Conservation (phyloP, 2,329 filamentous ascomycete genomes). For the Diaporthe helianthi region DNA sequence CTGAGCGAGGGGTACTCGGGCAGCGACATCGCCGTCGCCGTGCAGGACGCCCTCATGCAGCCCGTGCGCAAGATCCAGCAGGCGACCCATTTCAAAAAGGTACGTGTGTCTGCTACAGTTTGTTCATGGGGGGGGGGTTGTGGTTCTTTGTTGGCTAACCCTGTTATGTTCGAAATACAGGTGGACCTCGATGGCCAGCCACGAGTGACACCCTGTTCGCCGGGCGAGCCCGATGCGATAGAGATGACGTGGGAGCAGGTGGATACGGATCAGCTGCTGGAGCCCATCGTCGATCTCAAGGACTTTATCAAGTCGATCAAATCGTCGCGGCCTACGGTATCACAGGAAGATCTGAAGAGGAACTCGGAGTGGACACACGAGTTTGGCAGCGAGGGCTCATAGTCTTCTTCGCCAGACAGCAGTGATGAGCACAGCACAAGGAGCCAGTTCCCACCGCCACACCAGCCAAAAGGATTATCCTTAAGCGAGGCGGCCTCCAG, state of each 20-base stretch:
- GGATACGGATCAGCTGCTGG: conserved; percentile 81
- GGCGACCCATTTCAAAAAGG: conserved; percentile 96
- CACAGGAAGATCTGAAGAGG: conserved; percentile 79
- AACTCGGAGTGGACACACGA: conserved; percentile 95
- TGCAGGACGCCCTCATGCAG: conserved; percentile 97
- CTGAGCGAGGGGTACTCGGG: conserved; percentile 94
- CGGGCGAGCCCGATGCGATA: conserved; percentile 81
- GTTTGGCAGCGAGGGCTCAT: conserved; percentile 88
- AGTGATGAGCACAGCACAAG: too few relatives aligned
- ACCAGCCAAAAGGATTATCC: neutral
- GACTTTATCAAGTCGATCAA: conserved; percentile 95
- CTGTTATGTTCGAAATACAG: conserved; percentile 50
- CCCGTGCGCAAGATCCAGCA: conserved; percentile 96
- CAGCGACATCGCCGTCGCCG: conserved; percentile 93
- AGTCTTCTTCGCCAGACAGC: conserved; percentile 16
- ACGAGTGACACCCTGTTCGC: conserved; percentile 89
- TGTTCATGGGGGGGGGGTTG: too few relatives aligned
- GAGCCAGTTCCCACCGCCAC: neutral
- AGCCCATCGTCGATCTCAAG: conserved; percentile 85
- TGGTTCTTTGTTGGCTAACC: neutral
- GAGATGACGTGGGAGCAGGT: conserved; percentile 96
- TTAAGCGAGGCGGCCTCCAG: neutral
- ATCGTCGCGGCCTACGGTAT: conserved; percentile 87
- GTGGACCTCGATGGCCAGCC: conserved; percentile 71
- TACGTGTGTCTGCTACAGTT: conserved; percentile 48